Evolutionary conservation across 1,284 basidiomycete species (phyloP), one percentile per base, ranked within the genome.

Genomic region (Irpex sp.): DNA sequence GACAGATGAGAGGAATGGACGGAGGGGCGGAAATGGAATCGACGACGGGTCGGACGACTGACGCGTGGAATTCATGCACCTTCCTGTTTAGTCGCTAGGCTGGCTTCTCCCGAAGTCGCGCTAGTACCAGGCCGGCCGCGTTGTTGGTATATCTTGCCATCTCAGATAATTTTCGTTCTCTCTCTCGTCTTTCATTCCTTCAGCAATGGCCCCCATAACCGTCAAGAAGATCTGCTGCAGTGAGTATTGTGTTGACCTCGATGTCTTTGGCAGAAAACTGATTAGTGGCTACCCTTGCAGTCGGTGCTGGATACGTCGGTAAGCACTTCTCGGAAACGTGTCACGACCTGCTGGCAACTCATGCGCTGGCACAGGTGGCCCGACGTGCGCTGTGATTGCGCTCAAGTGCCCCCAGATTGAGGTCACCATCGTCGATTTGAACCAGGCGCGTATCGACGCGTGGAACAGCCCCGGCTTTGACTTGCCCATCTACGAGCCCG

Each of bases 391-490:
- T 51, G 93, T 98, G 71, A 94, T 97, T 68, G 94, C 94, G n/a
- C 83, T 93, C 73, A 95, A 93, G 76, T 97, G 95, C 79, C 95
- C 97, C 60, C 86, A 97, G 75, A 94, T 98, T 80, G 81, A 82
- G 63, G 97, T 98, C 75, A 98, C 94, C 72, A 99, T 99, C 72
- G 97, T 98, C 73, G 97, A 99, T 78, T 85, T 99, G 71, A 99
- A 98, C 84, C 85, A 96, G 73, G 83, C 89, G 63, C 92, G 97
- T 67, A 90, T 98, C 77, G 93, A 95, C 73, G 96, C 95, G 11
- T 99, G 97, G 97, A 99, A 99, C 81, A 87, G 84, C 74, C 69
- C 81, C 37, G 82, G 90, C 72, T 93, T 85, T 75, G 77, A 81
- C 47, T 78, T 95, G 31, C 95, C 95, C 53, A 98, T 99, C 75